A percentile compares a stretch with the other conserved stretches of the same genome.
Conservation (phyloP, 148 eudicot genomes). For the Beta vulgaris region DNA sequence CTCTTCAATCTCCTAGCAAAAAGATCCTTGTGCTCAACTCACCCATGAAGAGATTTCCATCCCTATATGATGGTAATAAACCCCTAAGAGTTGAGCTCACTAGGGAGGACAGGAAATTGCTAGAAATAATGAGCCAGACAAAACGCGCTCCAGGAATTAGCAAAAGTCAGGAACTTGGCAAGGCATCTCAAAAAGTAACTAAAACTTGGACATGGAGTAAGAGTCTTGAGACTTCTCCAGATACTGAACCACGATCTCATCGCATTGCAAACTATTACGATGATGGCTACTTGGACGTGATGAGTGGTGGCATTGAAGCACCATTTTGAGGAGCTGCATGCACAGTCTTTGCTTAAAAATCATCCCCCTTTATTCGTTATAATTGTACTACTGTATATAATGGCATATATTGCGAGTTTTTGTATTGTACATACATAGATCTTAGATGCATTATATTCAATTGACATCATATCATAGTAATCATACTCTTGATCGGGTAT, state of each 20-base stretch:
- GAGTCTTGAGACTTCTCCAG: slow-evolving; percentile 74
- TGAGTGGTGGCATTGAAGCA: slow-evolving; percentile 56
- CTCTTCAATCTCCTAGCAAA: slow-evolving; percentile 43
- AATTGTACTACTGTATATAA: slow-evolving; percentile 30
- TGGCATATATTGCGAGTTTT: slow-evolving; percentile 15
- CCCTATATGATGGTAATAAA: slow-evolving; percentile 25
- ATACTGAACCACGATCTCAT: slow-evolving; percentile 15
- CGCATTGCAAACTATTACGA: slow-evolving; percentile 24
- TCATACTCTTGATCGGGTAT: slow-evolving; percentile 16
- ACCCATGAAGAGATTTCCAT: slow-evolving; percentile 16
- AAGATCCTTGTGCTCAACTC: slow-evolving; percentile 31
- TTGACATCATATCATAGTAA: no score
- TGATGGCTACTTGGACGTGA: slow-evolving; percentile 46
- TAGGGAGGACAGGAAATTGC: slow-evolving; percentile 56
- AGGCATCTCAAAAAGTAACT: slow-evolving; percentile 28
- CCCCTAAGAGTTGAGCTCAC: slow-evolving; percentile 38
- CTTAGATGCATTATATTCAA: slow-evolving; percentile 16
- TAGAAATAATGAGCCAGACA: slow-evolving; percentile 54
- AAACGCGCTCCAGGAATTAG: slow-evolving; percentile 53
- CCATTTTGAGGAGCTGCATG: slow-evolving; percentile 32
- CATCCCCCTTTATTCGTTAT: slow-evolving; percentile 16
- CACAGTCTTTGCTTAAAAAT: background rate
- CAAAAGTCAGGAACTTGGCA: slow-evolving; percentile 78
- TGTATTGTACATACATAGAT: slow-evolving; percentile 27
- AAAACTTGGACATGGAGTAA: slow-evolving; percentile 52